Conservation (phyloP, 495 filamentous ascomycete species). For the Penicillium psychrofluorescens region DNA sequence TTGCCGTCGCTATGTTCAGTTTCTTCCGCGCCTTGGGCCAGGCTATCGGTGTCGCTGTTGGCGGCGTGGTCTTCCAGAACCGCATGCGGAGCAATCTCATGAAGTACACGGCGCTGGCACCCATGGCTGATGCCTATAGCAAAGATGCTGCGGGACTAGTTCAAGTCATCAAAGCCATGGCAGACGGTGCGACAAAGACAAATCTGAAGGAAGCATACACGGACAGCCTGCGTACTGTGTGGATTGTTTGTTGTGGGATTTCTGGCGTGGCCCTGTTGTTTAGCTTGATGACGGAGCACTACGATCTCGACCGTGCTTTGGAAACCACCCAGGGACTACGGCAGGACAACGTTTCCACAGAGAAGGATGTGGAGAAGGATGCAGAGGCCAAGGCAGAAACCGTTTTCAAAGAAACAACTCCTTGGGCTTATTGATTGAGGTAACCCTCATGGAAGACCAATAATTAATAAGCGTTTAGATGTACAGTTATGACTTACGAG, state of each 20-base stretch:
- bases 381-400: slow-evolving; percentile 5
- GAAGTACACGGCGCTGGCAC: slow-evolving; percentile 31
- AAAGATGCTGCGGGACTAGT: slow-evolving; percentile 55
- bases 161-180: slow-evolving; percentile 50
- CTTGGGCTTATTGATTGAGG: slow-evolving; percentile 7
- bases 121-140: slow-evolving; percentile 39
- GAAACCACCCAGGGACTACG: slow-evolving; percentile 18
- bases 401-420: slow-evolving; percentile 1
- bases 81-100: slow-evolving; percentile 42
- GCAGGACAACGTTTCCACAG: not conserved
- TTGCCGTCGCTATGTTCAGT: slow-evolving; percentile 46
- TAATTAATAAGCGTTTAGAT: not conserved
- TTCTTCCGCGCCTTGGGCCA: slow-evolving; percentile 52
- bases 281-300: slow-evolving; percentile 44
- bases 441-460: slow-evolving; percentile 3
- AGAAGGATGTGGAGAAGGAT: slow-evolving; percentile 19
- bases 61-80: slow-evolving; percentile 56
- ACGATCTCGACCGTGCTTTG: slow-evolving; percentile 48
- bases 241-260: slow-evolving; percentile 48
- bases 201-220: slow-evolving; percentile 47
- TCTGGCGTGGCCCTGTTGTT: slow-evolving; percentile 38
- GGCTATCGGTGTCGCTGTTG: slow-evolving; percentile 47
- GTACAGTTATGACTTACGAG: slow-evolving; percentile 1
- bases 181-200: slow-evolving; percentile 25
- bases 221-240: slow-evolving; percentile 50